Evolutionary conservation across 169 alveolate species (phyloP).

Genomic region (Theileria luwenshuni): DNA sequence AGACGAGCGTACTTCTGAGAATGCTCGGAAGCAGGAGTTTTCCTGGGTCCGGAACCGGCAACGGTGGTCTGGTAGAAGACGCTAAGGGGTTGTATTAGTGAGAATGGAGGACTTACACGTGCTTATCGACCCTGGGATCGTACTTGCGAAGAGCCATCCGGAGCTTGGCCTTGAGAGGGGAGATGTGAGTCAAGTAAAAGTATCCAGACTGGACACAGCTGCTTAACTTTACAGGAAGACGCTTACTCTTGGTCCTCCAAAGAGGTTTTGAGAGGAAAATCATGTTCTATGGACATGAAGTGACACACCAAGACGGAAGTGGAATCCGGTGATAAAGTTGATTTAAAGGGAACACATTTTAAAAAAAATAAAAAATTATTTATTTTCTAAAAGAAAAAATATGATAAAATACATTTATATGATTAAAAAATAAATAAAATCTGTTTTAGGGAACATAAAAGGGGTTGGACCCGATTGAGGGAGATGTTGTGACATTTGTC

Average conservation of each 20-base stretch:
- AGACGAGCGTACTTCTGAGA: constrained; percentile 77
- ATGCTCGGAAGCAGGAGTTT: constrained; percentile 70
- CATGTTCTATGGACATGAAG: constrained; percentile 52
- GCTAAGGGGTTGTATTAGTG: constrained; percentile 10
- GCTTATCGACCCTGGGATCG: constrained; percentile 82
- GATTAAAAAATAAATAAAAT: too few species aligned
- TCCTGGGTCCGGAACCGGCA: constrained; percentile 50
- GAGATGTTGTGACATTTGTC: too few species aligned
- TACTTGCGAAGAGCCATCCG: constrained; percentile 81
- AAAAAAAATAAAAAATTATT: constrained; percentile 1
- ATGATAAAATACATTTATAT: constrained; percentile 7
- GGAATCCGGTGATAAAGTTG: background rate
- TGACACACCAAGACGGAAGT: background rate
- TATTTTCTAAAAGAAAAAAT: background rate
- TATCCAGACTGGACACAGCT: constrained; percentile 82
- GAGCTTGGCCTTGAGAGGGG: constrained; percentile 78
- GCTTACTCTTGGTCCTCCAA: constrained; percentile 79
- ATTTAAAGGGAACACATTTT: background rate
- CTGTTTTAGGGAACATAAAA: too few species aligned
- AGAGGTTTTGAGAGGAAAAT: constrained; percentile 69
- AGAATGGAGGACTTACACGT: constrained; percentile 73
- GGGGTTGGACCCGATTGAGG: too few species aligned
- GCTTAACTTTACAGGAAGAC: constrained; percentile 76
- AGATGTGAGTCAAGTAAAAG: constrained; percentile 77
- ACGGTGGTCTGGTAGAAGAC: constrained; percentile 57